Base-by-base conservation (phyloP, 1,139 yeast genomes). In the Suhomyces guaymorum region DNA sequence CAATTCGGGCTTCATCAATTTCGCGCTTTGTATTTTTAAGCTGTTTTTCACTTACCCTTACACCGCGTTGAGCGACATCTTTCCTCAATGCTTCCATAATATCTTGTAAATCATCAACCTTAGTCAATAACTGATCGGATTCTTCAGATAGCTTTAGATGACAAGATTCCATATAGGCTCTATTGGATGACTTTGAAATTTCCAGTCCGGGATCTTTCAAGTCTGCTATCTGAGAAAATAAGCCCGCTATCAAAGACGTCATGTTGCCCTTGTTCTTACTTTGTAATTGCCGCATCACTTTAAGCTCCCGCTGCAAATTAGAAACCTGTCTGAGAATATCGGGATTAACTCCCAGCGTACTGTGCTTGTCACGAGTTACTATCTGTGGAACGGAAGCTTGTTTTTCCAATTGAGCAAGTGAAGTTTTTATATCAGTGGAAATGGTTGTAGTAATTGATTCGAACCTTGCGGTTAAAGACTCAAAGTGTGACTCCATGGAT, bases 41-140 rank as follows among this genome's bases (percentile, higher is more conserved):
- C 51, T 89, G 95, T 42, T 83, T 81, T 29, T 75, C 78, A 1
- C 88, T 69, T 10, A 95, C 90, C 29, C 90, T 75, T 0, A 89
- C 94, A 13, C 97, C 96, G 44, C 97, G 74, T 42, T 82, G 87
- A 0, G 96, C 96, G 9, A 92, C 96, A 60, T 90, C 98, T 47
- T 88, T 82, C 41, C 97, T 72, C 40, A 92, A 66, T 1, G 89
- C 89, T 53, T 94, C 98, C 60, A 94, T 86, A 5, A 86, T 59
- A 59, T 94, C 98, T 55, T 90, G 97, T 23, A 94, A 66, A 49
- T 89, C 97, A 55, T 94, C 98, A 3, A 90, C 95, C 44, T 74
- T 78, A 0, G 94, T 82, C 28, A 94, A 69, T 15, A 92, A 62
- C 1, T 58, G 54, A 54, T 88, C 96, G 6, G 95, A 82, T 15